Percentiles rank a stretch among this genome's conserved stretches.
These are phyloP conservation scores for Skeletonema marinoi DNA, from an alignment of 108 stramenopile species.

Conservation along the genomic window DNA sequence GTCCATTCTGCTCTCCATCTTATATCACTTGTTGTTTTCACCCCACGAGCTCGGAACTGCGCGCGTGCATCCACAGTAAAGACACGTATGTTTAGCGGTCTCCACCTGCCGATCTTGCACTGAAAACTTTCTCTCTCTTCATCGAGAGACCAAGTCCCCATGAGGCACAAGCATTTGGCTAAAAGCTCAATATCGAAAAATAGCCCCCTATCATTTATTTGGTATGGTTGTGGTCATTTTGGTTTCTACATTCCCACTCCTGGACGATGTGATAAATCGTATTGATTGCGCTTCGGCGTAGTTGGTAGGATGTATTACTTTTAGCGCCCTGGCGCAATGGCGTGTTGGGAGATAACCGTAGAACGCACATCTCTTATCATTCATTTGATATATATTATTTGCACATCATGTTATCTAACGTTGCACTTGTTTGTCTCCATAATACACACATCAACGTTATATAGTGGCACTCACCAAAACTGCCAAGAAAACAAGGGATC, in stretches of 20 bases:
- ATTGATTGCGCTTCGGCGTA: background rate
- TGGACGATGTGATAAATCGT: slow-evolving; percentile 17
- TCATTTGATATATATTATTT: background rate
- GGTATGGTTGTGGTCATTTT: slow-evolving; percentile 16
- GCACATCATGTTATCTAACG: background rate
- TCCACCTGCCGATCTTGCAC: slow-evolving; percentile 32
- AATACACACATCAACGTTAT: background rate
- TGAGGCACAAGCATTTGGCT: slow-evolving; percentile 37
- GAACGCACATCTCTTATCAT: slow-evolving; percentile 10
- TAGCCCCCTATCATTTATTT: slow-evolving; percentile 5
- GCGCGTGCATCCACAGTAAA: slow-evolving; percentile 14
- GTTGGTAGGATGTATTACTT: slow-evolving; percentile 8
- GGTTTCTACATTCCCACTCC: slow-evolving; percentile 43
- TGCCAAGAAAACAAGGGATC: slow-evolving; percentile 89
- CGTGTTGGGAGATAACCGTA: slow-evolving; percentile 44
- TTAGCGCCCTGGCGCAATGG: slow-evolving; percentile 37
- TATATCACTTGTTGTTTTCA: background rate
- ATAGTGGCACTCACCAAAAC: slow-evolving; percentile 93
- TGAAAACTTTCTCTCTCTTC: slow-evolving; percentile 11
- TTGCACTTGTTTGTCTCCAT: background rate
- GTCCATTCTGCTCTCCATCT: background rate
- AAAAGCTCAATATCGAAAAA: slow-evolving; percentile 38
- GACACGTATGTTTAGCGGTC: slow-evolving; percentile 19
- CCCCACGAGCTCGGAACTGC: slow-evolving; percentile 1
- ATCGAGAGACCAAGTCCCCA: slow-evolving; percentile 17